phyloP scores from a whole-genome alignment of 2,329 filamentous ascomycete species.

The Fusarium sp. region DNA sequence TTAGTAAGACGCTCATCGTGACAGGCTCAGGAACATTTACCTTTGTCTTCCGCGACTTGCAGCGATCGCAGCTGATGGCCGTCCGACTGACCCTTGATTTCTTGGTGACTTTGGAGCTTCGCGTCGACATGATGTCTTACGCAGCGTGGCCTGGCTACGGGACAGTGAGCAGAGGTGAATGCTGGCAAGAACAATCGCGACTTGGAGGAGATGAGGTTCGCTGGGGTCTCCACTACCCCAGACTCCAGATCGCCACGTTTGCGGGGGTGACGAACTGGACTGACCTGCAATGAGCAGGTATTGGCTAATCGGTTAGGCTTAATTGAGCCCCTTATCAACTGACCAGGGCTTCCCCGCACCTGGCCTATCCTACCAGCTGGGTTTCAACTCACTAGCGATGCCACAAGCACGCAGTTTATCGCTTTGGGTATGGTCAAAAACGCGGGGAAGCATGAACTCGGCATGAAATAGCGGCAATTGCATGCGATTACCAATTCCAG shows the following conservation, averaged over 20 bases:
- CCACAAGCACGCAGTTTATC: not conserved
- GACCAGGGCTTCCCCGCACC: not conserved
- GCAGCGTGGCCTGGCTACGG: fast-evolving
- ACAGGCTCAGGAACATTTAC: not conserved
- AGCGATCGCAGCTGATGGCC: not conserved
- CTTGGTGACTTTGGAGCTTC: not conserved
- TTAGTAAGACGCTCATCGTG: not conserved
- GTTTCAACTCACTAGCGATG: too few species aligned
- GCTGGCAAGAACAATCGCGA: fast-evolving
- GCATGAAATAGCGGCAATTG: not conserved
- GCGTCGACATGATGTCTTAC: not conserved
- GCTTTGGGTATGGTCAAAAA: not conserved
- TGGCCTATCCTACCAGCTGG: not conserved
- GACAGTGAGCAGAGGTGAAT: not conserved
- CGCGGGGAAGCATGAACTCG: not conserved
- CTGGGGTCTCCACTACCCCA: not conserved
- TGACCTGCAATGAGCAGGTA: not conserved
- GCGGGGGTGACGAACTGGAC: not conserved
- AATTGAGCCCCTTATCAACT: not conserved
- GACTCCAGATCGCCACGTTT: not conserved
- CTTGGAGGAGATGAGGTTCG: not conserved
- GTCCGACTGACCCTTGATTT: not conserved
- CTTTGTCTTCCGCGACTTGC: not conserved
- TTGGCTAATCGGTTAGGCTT: not conserved
- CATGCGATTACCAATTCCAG: fast-evolving